phyloP scores from a whole-genome alignment of 305 asterid genomes.

The Solanum hybrid region DNA sequence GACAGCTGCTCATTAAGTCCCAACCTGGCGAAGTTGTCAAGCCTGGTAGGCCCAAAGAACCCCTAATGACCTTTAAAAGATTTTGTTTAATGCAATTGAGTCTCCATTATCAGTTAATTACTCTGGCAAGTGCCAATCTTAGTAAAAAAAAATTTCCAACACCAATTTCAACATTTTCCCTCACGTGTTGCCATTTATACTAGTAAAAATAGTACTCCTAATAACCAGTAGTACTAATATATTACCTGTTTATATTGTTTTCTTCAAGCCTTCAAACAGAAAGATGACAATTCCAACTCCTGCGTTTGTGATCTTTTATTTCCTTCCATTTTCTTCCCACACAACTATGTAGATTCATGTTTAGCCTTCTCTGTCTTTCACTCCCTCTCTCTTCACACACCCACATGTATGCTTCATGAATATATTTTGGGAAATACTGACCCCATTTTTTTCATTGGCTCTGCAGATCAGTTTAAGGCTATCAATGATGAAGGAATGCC shows the following conservation, averaged over 20 bases:
- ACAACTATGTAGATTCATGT: neutral
- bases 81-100: neutral
- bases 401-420: neutral
- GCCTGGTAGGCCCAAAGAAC: constrained; percentile 48
- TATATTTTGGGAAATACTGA: neutral
- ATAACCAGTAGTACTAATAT: neutral
- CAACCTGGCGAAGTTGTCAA: constrained; percentile 94
- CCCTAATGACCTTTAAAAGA: neutral
- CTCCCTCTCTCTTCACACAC: neutral
- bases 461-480: constrained; percentile 76
- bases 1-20: constrained; percentile 85
- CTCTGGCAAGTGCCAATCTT: neutral
- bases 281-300: neutral
- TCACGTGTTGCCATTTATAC: neutral
- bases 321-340: neutral
- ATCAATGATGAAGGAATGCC: constrained; percentile 96
- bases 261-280: neutral
- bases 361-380: neutral
- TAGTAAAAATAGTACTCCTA: neutral
- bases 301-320: neutral
- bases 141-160: neutral
- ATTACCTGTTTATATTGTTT: neutral
- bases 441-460: neutral
- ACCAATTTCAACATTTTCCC: neutral
- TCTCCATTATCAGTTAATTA: neutral